Evolutionary conservation across 495 filamentous ascomycete species (phyloP), one percentile per base, ranked within the genome.

Genomic region (Xylaria grammica): DNA sequence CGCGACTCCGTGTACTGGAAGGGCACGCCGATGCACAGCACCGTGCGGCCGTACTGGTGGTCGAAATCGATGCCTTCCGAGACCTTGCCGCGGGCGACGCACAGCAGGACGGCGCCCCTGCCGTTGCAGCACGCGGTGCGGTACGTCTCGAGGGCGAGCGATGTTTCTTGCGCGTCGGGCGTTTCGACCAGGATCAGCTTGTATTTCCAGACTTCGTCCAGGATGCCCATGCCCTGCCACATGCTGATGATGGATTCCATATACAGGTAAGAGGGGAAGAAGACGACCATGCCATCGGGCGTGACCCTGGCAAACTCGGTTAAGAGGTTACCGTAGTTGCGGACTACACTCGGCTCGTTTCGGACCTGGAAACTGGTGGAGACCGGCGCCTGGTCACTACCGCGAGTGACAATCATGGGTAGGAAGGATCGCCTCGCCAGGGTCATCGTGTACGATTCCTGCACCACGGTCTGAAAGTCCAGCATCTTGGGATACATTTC

Each of bases 401-500:
- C 96, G 59, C 96, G 85, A 2, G 95, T 98, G 11, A 99, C 93
- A 69, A 99, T 93, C 90, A 99, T 94, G 2, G 96, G 96, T 19
- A 97, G 78, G 85, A 99, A 99, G 46, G 94, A 96, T 45, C 90
- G 85, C n/a, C 96, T 86, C 1, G 94, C 94, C 19, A 99, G 86
- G 0, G 96, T 97, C 94, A 99, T 98, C 65, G 85, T 86, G 80
- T 98, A 99, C 1, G 96, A 98, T 74, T 98, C 93, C 72, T 97
- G 92, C 32, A 98, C 88, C 17, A 97, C 94, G 11, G 92, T 90
- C 3, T 80, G 83, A 77, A 99, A 99, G 46, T 89, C 90, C 10
- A 99, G 87, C 95, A 99, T 97, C 69, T 97, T 97, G 0, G 96
- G 96, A 73, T 98, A 99, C 93, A 99, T 98, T 74, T 99, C 96